A percentile compares a stretch with the other conserved stretches of the same genome.
Evolutionary conservation across 1,284 basidiomycete genomes (phyloP).

Genomic region (Schizopora paradoxa): DNA sequence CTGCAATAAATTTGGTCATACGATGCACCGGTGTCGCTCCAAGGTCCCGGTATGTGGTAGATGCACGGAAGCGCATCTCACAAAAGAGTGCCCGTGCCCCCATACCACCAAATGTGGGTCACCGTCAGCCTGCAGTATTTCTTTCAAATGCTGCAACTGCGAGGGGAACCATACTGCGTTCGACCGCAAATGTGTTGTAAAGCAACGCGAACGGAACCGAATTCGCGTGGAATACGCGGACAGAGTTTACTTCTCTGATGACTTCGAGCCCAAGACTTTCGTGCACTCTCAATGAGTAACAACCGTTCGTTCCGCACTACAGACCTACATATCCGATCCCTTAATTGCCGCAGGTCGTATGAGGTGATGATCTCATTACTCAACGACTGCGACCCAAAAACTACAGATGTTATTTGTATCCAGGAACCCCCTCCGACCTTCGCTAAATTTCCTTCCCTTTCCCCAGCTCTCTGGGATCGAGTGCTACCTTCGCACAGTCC

Average conservation of each 20-base stretch:
- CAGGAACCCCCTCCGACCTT: conserved; percentile 8
- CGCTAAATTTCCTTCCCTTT: background rate
- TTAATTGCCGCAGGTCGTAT: conserved; percentile 11
- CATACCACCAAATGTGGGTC: background rate
- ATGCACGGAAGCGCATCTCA: no score
- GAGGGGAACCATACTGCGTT: conserved; percentile 7
- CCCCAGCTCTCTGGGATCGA: conserved; percentile 3
- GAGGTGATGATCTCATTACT: conserved; percentile 11
- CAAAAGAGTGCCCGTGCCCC: background rate
- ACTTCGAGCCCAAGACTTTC: no score
- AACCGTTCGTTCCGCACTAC: background rate
- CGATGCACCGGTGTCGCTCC: background rate
- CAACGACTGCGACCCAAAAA: background rate
- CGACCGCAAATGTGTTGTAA: background rate
- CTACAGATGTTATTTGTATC: conserved; percentile 11
- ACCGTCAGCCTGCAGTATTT: no score
- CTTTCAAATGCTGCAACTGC: no score
- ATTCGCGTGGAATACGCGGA: no score
- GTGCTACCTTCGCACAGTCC: conserved; percentile 4
- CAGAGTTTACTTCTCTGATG: background rate
- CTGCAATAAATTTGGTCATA: background rate
- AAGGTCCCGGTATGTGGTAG: no score
- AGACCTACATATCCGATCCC: conserved; percentile 9
- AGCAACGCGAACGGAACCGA: background rate
- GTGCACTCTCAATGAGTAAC: background rate